Percentiles rank a stretch among this genome's conserved stretches.
These are phyloP conservation scores for Rhododendron ferrugineum DNA, from an alignment of 148 eudicot species.

Conservation along the genomic window DNA sequence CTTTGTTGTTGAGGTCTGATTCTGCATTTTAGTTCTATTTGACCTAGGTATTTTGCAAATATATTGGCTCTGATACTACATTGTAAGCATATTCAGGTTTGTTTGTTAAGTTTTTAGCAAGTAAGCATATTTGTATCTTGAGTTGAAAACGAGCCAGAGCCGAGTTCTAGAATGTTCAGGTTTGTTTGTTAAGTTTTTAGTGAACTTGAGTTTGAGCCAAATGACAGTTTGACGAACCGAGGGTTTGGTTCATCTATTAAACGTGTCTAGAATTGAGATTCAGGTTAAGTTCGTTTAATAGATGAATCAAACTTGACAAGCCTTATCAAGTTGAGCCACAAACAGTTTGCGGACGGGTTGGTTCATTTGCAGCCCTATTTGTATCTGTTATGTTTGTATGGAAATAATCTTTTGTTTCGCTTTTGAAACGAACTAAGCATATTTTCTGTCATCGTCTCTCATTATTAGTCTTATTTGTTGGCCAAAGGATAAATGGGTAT, in stretches of 20 bases:
- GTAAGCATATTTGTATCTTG: background rate
- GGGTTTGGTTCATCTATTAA: background rate
- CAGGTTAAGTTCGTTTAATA: background rate
- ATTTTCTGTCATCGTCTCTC: background rate
- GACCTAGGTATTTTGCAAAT: background rate
- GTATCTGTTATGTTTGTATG: background rate
- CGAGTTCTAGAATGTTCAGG: background rate
- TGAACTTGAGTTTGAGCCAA: background rate
- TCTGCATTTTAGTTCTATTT: background rate
- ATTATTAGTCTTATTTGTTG: background rate
- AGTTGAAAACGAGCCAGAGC: background rate
- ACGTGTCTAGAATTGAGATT: background rate
- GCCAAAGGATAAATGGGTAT: background rate
- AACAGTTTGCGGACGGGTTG: background rate
- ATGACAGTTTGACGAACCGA: background rate
- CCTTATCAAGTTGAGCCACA: background rate
- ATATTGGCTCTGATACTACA: background rate
- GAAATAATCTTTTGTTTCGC: background rate
- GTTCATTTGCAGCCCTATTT: background rate
- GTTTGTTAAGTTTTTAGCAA: too few species aligned
- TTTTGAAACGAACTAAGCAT: background rate
- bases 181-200: background rate
- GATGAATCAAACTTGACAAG: background rate
- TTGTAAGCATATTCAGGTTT: background rate
- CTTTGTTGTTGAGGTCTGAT: conserved; percentile 68